These are phyloP conservation scores for Canariomyces notabilis DNA, from an alignment of 2,329 filamentous ascomycete species.

Conservation along the genomic window DNA sequence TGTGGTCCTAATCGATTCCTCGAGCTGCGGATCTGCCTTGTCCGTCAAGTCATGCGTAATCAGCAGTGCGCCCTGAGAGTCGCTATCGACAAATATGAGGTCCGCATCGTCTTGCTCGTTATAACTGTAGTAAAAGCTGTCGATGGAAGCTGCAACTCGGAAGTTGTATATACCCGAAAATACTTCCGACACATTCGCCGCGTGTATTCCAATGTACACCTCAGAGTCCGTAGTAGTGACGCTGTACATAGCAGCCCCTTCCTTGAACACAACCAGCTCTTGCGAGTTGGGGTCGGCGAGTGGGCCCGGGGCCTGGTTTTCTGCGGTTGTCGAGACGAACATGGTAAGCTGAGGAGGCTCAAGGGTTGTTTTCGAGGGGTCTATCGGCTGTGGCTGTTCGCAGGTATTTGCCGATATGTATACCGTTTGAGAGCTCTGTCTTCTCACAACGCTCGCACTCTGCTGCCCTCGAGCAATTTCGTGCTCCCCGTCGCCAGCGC, in stretches of 20 bases:
- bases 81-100: slow-evolving; percentile 79
- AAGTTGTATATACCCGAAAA: slow-evolving; percentile 70
- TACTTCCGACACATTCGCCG: slow-evolving; percentile 57
- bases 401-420: slow-evolving; percentile 88
- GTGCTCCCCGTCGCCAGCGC: slow-evolving; percentile 12
- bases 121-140: slow-evolving; percentile 68
- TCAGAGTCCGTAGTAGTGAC: slow-evolving; percentile 58
- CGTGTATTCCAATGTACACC: slow-evolving; percentile 72
- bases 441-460: slow-evolving; percentile 9
- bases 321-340: slow-evolving; percentile 64
- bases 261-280: slow-evolving; percentile 48
- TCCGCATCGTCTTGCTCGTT: slow-evolving; percentile 47
- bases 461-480: slow-evolving; percentile 19
- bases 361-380: slow-evolving; percentile 38
- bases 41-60: slow-evolving; percentile 69
- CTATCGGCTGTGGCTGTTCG: slow-evolving; percentile 60
- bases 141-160: slow-evolving; percentile 76
- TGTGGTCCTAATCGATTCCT: slow-evolving; percentile 51
- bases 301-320: slow-evolving; percentile 64
- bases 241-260: slow-evolving; percentile 65
- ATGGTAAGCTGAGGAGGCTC: slow-evolving; percentile 69
- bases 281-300: slow-evolving; percentile 41
- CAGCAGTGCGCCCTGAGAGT: slow-evolving; percentile 71
- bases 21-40: slow-evolving; percentile 43
- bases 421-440: slow-evolving; percentile 44